phyloP scores from a whole-genome alignment of 257 asterid species.

The Paulownia fortunei region DNA sequence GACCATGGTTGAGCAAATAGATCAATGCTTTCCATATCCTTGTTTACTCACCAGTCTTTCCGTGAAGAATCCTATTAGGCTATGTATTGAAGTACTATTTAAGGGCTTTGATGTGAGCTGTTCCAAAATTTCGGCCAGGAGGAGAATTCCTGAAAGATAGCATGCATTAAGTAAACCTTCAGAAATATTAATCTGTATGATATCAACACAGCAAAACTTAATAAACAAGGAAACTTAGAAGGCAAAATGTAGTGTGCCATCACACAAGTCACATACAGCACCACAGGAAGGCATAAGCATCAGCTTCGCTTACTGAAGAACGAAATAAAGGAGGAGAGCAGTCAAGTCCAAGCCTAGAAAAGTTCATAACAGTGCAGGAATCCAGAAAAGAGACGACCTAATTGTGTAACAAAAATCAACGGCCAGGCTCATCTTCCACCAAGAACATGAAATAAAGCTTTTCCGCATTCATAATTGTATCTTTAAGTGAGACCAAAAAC shows the following conservation, averaged over 20 bases:
- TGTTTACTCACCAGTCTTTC: slow-evolving; percentile 82
- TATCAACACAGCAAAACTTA: background rate
- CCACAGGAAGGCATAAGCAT: background rate
- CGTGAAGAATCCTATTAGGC: slow-evolving; percentile 79
- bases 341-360: slow-evolving; percentile 22
- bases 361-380: background rate
- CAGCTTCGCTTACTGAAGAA: background rate
- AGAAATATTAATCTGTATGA: slow-evolving; percentile 17
- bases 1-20: slow-evolving; percentile 1
- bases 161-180: slow-evolving; percentile 24
- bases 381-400: background rate
- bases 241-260: slow-evolving; percentile 13
- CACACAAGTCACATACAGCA: background rate
- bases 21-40: slow-evolving; percentile 26
- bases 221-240: background rate
- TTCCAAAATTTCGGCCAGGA: slow-evolving; percentile 76
- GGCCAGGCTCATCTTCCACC: background rate
- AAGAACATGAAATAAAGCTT: slow-evolving; percentile 1
- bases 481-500: slow-evolving; percentile 1
- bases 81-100: slow-evolving; percentile 60
- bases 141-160: slow-evolving; percentile 69
- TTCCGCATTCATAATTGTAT: background rate
- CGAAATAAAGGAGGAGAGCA: background rate
- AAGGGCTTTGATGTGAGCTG: slow-evolving; percentile 64
- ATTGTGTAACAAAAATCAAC: background rate